These are phyloP conservation scores for Globisporangium cystogenes DNA, from an alignment of 352 stramenopile species.

Conservation along the genomic window DNA sequence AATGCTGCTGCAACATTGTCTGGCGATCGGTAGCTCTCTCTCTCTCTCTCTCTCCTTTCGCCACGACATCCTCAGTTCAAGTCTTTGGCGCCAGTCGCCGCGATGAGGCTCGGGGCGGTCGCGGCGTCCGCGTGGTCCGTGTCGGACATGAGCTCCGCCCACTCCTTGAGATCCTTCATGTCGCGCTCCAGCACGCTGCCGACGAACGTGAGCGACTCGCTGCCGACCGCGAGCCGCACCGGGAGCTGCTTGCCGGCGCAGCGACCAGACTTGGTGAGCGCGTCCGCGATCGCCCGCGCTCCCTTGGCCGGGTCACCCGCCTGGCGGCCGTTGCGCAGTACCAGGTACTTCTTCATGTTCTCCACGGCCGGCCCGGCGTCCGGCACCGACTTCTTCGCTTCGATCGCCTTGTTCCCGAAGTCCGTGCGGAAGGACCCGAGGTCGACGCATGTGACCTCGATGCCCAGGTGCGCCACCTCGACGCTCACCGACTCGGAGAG, in stretches of 20 bases:
- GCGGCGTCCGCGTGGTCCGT: conserved; percentile 7
- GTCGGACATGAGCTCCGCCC: neutral
- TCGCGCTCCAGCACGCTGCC: neutral
- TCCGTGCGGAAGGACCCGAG: conserved; percentile 30
- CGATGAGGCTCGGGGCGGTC: neutral
- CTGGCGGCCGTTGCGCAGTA: neutral
- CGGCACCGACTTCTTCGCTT: neutral
- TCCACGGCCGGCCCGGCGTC: neutral
- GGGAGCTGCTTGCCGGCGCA: conserved; percentile 1
- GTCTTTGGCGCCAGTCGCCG: neutral
- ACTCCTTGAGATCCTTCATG: conserved; percentile 6
- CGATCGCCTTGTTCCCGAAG: neutral
- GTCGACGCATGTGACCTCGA: conserved; percentile 36
- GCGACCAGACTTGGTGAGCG: conserved; percentile 1
- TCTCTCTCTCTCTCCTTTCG: no score
- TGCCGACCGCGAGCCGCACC: conserved; percentile 4
- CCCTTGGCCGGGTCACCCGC: conserved; percentile 2
- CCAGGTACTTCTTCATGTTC: neutral
- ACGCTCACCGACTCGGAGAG: conserved; percentile 27
- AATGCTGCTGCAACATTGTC: no score
- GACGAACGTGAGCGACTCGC: conserved; percentile 2
- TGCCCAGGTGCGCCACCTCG: conserved; percentile 24
- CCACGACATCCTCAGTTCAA: no score
- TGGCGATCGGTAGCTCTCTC: no score
- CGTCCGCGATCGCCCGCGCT: neutral